Evolutionary conservation across 2,329 filamentous ascomycete species (phyloP).

Genomic region (Acephala macrosclerotiorum): DNA sequence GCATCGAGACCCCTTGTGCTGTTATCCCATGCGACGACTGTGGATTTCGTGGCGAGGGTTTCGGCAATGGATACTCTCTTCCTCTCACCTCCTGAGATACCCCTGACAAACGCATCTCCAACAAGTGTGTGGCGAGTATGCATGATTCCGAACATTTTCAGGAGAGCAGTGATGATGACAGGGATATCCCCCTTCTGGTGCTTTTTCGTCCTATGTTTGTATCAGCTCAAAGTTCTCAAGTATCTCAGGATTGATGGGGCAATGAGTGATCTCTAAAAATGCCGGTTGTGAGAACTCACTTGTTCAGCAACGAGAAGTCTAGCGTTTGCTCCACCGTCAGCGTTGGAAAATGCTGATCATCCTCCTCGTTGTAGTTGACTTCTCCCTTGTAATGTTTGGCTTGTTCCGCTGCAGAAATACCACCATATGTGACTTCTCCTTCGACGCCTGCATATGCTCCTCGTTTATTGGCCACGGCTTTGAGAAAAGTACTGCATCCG

Average conservation of each 20-base stretch:
- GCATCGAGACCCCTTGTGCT: constrained; percentile 79
- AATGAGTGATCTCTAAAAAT: too few relatives aligned
- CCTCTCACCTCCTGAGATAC: constrained; percentile 80
- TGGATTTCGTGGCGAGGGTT: constrained; percentile 75
- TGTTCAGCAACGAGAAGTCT: constrained; percentile 77
- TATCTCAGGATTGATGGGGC: neutral
- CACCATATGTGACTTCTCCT: constrained; percentile 76
- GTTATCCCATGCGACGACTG: constrained; percentile 82
- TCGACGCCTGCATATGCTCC: constrained; percentile 69
- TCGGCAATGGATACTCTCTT: constrained; percentile 83
- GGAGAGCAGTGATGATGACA: constrained; percentile 71
- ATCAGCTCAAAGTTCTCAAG: neutral
- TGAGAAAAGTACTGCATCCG: constrained; percentile 80
- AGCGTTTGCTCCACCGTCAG: constrained; percentile 82
- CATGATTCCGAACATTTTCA: constrained; percentile 80
- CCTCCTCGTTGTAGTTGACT: constrained; percentile 80
- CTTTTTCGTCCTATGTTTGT: constrained; percentile 61
- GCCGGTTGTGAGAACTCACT: constrained; percentile 42
- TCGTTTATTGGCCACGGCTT: constrained; percentile 75
- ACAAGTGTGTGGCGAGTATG: constrained; percentile 79
- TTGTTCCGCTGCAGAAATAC: constrained; percentile 72
- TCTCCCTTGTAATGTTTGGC: constrained; percentile 73
- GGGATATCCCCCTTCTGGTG: constrained; percentile 68
- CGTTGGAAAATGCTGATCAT: constrained; percentile 76
- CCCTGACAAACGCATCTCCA: constrained; percentile 71